These are phyloP conservation scores for Vanrija pseudolonga DNA, from an alignment of 1,284 basidiomycete genomes.

Conservation along the genomic window DNA sequence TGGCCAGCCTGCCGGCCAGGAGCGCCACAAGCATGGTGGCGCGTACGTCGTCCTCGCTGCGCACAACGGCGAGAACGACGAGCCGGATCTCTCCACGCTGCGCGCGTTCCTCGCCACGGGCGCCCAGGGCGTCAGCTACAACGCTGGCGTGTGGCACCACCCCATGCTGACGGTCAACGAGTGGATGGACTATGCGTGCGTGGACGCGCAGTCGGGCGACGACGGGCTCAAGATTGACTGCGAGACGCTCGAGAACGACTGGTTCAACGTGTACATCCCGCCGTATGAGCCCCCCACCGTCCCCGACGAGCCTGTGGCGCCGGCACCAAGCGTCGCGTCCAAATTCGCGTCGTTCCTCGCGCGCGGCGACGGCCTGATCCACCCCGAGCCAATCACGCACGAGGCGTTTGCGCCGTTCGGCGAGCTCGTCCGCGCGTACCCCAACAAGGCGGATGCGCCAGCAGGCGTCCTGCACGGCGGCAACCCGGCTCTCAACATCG, in stretches of 20 bases:
- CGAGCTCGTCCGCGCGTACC: slow-evolving; percentile 69
- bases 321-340: neutral
- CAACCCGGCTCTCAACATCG: neutral
- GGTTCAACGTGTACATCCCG: slow-evolving; percentile 28
- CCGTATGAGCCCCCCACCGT: slow-evolving; percentile 16
- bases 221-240: slow-evolving; percentile 67
- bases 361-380: slow-evolving; percentile 1
- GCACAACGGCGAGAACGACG: slow-evolving; percentile 64
- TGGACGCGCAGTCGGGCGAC: slow-evolving; percentile 75
- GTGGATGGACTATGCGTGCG: slow-evolving; percentile 73
- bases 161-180: slow-evolving; percentile 74
- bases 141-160: slow-evolving; percentile 81
- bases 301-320: neutral
- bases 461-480: slow-evolving; percentile 2
- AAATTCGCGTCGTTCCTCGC: slow-evolving; percentile 5
- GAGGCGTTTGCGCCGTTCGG: slow-evolving; percentile 67
- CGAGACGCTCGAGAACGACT: slow-evolving; percentile 52
- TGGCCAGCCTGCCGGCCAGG: slow-evolving; percentile 44
- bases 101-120: slow-evolving; percentile 74
- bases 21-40: slow-evolving; percentile 54
- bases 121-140: slow-evolving; percentile 78
- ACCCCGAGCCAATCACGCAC: slow-evolving; percentile 47
- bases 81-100: slow-evolving; percentile 67
- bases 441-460: slow-evolving; percentile 59
- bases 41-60: slow-evolving; percentile 79